Conservation (phyloP, 306 rosid species). For the Glycyrrhiza uralensis region DNA sequence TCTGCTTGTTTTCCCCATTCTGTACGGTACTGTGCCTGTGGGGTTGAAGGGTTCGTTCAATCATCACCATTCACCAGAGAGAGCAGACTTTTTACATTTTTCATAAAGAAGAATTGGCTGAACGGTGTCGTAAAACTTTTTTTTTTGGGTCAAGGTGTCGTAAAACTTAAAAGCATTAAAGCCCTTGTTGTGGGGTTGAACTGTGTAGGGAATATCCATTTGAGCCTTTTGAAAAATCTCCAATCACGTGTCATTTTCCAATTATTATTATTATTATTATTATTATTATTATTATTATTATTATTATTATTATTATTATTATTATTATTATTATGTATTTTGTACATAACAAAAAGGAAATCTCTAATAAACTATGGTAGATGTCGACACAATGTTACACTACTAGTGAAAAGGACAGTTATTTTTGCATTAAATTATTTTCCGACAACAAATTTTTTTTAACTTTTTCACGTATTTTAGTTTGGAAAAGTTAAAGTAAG, state of each 20-base stretch:
- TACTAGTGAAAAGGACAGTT: background rate
- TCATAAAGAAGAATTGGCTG: background rate
- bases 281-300: too few relatives aligned
- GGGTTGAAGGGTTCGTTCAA: background rate
- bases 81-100: background rate
- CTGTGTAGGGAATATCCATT: constrained; percentile 10
- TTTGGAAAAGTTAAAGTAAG: background rate
- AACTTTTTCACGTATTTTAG: background rate
- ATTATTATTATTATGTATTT: background rate
- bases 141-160: too few relatives aligned
- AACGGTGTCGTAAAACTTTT: background rate
- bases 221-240: background rate
- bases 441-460: too few relatives aligned
- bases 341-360: background rate
- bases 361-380: background rate
- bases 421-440: background rate
- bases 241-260: background rate
- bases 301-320: too few relatives aligned
- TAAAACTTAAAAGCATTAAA: background rate
- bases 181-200: too few relatives aligned
- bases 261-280: too few relatives aligned
- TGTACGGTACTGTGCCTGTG: background rate
- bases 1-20: background rate
- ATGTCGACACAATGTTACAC: background rate
- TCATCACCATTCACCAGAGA: background rate